These are phyloP conservation scores for Blastomyces parvus DNA, from an alignment of 2,329 filamentous ascomycete species.

Conservation along the genomic window DNA sequence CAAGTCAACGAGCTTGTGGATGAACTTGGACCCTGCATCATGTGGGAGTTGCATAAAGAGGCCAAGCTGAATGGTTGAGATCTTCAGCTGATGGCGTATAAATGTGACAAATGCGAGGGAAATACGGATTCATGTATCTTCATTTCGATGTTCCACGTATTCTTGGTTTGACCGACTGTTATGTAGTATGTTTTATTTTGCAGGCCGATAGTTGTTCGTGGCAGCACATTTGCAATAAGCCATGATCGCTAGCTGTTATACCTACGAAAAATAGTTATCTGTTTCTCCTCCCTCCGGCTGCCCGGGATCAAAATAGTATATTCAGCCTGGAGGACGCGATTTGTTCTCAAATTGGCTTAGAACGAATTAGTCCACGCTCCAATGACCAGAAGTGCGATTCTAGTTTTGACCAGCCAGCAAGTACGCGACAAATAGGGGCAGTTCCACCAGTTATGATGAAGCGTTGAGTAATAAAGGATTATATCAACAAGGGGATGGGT, in stretches of 20 bases:
- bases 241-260: not conserved
- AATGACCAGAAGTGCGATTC: not conserved
- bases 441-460: no score
- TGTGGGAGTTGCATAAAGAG: slow-evolving; percentile 16
- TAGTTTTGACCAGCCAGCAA: not conserved
- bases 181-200: not conserved
- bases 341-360: not conserved
- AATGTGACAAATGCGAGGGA: not conserved
- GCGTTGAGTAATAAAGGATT: no score
- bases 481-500: not conserved
- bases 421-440: not conserved
- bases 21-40: not conserved
- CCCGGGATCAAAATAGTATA: not conserved
- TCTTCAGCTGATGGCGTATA: not conserved
- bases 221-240: not conserved
- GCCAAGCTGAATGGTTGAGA: not conserved
- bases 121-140: not conserved
- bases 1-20: not conserved
- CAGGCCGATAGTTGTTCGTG: not conserved
- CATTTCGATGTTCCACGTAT: not conserved
- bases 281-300: not conserved
- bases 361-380: not conserved
- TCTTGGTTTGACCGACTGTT: not conserved
- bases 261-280: not conserved
- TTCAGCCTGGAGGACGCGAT: not conserved